Evolutionary conservation across 2,329 filamentous ascomycete genomes (phyloP).

Genomic region (Cladorrhinum sp.): DNA sequence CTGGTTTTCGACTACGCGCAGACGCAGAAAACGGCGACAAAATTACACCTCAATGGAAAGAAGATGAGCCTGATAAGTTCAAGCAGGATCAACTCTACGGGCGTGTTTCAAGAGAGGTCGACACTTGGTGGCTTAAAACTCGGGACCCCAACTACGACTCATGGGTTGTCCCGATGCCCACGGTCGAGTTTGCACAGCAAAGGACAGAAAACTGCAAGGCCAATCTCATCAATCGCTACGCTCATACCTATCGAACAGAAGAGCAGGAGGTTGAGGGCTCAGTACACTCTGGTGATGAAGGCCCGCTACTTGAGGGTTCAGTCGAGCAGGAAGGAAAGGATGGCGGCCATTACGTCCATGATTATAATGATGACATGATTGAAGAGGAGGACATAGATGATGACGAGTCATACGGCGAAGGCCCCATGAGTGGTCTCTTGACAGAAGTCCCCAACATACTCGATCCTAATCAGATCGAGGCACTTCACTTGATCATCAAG

Average conservation of each 20-base stretch:
- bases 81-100: constrained; percentile 59
- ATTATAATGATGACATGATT: constrained; percentile 51
- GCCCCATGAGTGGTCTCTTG: constrained; percentile 76
- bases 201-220: constrained; percentile 58
- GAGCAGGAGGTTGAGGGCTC: constrained; percentile 39
- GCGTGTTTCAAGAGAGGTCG: constrained; percentile 61
- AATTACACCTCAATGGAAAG: constrained; percentile 48
- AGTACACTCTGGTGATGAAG: constrained; percentile 34
- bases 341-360: constrained; percentile 30
- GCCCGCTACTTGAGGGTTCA: constrained; percentile 35
- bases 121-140: constrained; percentile 62
- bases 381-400: constrained; percentile 69
- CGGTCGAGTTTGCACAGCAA: constrained; percentile 56
- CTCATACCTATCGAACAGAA: constrained; percentile 43
- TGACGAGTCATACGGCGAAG: constrained; percentile 75
- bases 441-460: constrained; percentile 94
- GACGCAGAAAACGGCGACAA: constrained; percentile 39
- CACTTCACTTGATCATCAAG: constrained; percentile 95
- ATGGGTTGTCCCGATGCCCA: constrained; percentile 58
- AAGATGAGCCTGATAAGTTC: constrained; percentile 54
- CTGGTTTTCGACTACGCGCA: constrained; percentile 33
- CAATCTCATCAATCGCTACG: constrained; percentile 57
- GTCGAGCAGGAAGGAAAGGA: constrained; percentile 19
- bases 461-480: constrained; percentile 92
- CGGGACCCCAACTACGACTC: constrained; percentile 59